These are phyloP conservation scores for Vachellia pachyceras DNA, from an alignment of 306 rosid genomes.

Conservation along the genomic window DNA sequence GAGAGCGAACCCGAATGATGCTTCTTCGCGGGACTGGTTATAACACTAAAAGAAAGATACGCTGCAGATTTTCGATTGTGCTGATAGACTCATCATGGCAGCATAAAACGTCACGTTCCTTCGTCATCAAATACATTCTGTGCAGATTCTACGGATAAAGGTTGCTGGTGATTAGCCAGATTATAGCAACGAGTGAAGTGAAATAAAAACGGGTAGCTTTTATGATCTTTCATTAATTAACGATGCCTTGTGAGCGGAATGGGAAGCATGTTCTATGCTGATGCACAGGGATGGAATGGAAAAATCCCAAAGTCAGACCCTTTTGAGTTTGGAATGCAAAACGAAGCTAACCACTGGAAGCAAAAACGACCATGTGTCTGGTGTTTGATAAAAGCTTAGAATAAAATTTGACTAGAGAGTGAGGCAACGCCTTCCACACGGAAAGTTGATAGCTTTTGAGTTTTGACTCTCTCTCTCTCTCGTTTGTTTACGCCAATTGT, in stretches of 20 bases:
- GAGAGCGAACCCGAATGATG: background rate
- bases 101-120: background rate
- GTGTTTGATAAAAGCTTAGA: background rate
- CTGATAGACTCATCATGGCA: background rate
- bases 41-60: background rate
- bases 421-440: conserved; percentile 11
- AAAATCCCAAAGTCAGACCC: conserved; percentile 7
- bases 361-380: background rate
- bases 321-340: conserved; percentile 23
- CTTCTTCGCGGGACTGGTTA: background rate
- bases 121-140: background rate
- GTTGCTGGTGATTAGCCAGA: background rate
- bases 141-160: background rate
- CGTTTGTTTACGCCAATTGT: background rate
- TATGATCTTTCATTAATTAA: background rate
- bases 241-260: background rate
- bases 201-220: background rate
- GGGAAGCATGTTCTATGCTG: background rate
- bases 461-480: too few relatives aligned
- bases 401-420: conserved; percentile 23
- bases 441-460: background rate
- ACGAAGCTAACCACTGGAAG: background rate
- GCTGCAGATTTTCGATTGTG: background rate
- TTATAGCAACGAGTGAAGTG: background rate
- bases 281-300: background rate